A percentile compares a stretch with the other conserved stretches of the same genome.
Conservation (phyloP, 1,284 basidiomycete species). For the Sphagnurus paluster region DNA sequence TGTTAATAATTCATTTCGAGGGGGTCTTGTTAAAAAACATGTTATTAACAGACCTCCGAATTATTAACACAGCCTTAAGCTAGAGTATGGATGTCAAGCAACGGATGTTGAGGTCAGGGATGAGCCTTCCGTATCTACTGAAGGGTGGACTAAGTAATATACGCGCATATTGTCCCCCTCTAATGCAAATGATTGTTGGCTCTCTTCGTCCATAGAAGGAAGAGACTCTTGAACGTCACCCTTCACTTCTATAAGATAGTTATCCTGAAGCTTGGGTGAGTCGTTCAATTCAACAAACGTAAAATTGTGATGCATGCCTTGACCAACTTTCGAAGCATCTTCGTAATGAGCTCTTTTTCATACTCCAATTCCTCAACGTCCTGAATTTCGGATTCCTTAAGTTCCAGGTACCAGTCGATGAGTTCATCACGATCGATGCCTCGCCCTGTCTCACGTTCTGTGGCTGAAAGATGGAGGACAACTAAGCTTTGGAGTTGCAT, state of each 20-base stretch:
- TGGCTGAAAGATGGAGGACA: conserved; percentile 78
- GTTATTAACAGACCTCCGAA: too few relatives aligned
- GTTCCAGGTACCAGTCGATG: conserved; percentile 96
- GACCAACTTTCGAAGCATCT: conserved; percentile 87
- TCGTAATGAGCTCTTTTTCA: conserved; percentile 88
- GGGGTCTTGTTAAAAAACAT: too few relatives aligned
- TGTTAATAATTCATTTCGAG: too few relatives aligned
- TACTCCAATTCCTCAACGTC: conserved; percentile 90
- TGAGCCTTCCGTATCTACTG: conserved; percentile 68
- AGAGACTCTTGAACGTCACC: conserved; percentile 83
- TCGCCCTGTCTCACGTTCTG: conserved; percentile 75
- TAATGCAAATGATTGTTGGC: conserved; percentile 45
- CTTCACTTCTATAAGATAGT: conserved; percentile 80
- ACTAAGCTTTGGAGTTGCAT: conserved; percentile 88
- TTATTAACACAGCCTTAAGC: too few relatives aligned
- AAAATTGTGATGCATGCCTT: conserved; percentile 59
- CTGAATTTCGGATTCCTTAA: conserved; percentile 81
- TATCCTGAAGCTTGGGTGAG: conserved; percentile 56
- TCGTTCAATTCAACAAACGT: conserved; percentile 2
- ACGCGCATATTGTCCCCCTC: conserved; percentile 63
- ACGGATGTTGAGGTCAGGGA: conserved; percentile 35
- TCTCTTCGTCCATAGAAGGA: conserved; percentile 60
- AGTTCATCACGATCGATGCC: conserved; percentile 90
- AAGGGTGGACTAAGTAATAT: conserved; percentile 81
- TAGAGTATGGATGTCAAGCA: conserved; percentile 18